Conservation (phyloP, 1,284 basidiomycete genomes). For the Marasmius tenuissimus region DNA sequence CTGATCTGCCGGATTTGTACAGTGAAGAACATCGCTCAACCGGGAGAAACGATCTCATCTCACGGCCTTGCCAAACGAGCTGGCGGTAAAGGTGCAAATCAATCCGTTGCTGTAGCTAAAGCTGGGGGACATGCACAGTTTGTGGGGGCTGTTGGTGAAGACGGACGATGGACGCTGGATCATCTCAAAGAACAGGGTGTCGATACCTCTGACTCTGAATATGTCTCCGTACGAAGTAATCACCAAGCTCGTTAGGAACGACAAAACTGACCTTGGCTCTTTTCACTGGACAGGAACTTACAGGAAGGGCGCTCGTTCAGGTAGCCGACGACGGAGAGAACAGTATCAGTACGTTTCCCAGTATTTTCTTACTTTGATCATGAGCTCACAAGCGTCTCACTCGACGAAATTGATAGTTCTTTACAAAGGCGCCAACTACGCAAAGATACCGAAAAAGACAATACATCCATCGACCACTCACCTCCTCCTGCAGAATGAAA, state of each 20-base stretch:
- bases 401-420: conserved; percentile 38
- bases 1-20: not conserved
- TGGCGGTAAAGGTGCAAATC: conserved; percentile 63
- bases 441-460: conserved; percentile 29
- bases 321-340: conserved; percentile 56
- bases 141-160: conserved; percentile 48
- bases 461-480: conserved; percentile 39
- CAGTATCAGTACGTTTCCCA: conserved; percentile 45
- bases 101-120: conserved; percentile 52
- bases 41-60: conserved; percentile 59
- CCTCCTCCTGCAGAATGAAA: conserved; percentile 59
- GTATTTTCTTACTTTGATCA: not conserved
- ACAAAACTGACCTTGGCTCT: not conserved
- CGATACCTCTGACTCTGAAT: conserved; percentile 36
- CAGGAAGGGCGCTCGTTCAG: conserved; percentile 59
- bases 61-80: conserved; percentile 42
- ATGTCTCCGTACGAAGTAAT: not conserved
- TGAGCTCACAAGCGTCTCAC: not conserved
- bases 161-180: conserved; percentile 47
- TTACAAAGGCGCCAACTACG: conserved; percentile 56
- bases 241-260: not conserved
- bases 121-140: conserved; percentile 46
- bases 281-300: conserved; percentile 37
- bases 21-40: conserved; percentile 52
- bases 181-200: conserved; percentile 33